Evolutionary conservation across 2,329 filamentous ascomycete species (phyloP).

Genomic region (Ophiocordyceps sinensis): DNA sequence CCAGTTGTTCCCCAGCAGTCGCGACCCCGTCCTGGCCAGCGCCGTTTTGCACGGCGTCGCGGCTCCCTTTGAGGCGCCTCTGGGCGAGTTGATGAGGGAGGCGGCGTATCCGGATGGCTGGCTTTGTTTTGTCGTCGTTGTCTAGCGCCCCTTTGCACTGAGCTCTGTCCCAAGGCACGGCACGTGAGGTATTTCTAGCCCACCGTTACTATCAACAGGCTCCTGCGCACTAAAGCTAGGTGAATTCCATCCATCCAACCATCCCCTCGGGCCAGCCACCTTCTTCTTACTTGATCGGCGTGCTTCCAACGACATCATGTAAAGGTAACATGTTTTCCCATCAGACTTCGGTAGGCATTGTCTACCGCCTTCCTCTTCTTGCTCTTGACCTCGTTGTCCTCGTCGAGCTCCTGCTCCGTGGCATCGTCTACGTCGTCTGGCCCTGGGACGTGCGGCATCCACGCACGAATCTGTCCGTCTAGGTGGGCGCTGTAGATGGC

Average conservation of each 20-base stretch:
- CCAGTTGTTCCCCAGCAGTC: conserved; percentile 70
- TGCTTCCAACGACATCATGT: conserved; percentile 11
- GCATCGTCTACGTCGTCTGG: conserved; percentile 34
- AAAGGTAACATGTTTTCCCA: conserved; percentile 57
- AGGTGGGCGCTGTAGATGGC: conserved; percentile 67
- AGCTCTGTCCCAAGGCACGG: no score
- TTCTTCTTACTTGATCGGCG: background rate
- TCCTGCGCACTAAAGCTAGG: no score
- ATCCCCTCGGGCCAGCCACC: no score
- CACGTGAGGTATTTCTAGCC: no score
- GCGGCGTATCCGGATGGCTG: conserved; percentile 88
- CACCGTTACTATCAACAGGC: no score
- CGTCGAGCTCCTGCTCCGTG: conserved; percentile 22
- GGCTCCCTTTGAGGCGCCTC: conserved; percentile 62
- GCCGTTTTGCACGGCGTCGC: conserved; percentile 75
- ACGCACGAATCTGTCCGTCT: conserved; percentile 71
- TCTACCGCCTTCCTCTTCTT: conserved; percentile 67
- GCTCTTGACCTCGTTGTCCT: conserved; percentile 30
- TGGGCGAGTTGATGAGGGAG: conserved; percentile 72
- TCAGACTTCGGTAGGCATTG: conserved; percentile 65
- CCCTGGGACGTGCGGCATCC: conserved; percentile 49
- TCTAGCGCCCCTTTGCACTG: conserved; percentile 19
- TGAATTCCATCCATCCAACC: no score
- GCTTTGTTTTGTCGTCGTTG: conserved; percentile 66
- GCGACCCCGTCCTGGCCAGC: conserved; percentile 71